Percentiles rank a stretch among this genome's conserved stretches.
Evolutionary conservation across 306 rosid genomes (phyloP).

Genomic region (Biancaea sappan): DNA sequence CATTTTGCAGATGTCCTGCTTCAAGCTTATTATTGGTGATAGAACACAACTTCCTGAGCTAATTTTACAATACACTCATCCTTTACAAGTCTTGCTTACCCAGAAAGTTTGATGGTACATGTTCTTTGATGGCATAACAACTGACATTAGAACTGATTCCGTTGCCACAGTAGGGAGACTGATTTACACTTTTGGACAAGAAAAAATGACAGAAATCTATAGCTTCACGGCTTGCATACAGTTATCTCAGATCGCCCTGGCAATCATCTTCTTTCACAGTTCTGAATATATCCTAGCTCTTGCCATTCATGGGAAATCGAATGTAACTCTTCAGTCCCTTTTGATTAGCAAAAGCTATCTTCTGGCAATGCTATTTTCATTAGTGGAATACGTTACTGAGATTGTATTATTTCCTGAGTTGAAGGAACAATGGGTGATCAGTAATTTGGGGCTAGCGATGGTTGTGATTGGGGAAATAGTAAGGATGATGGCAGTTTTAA

Average conservation of each 20-base stretch:
- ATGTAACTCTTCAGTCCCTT: constrained; percentile 68
- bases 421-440: constrained; percentile 74
- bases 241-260: constrained; percentile 63
- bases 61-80: constrained; percentile 27
- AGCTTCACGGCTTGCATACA: constrained; percentile 68
- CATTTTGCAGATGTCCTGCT: constrained; percentile 28
- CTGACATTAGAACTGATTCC: constrained; percentile 5
- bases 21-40: constrained; percentile 35
- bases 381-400: constrained; percentile 73
- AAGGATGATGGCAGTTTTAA: constrained; percentile 69
- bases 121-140: constrained; percentile 35
- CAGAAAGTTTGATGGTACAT: constrained; percentile 28
- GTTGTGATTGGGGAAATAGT: constrained; percentile 72
- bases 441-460: constrained; percentile 64
- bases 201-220: constrained; percentile 62
- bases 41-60: constrained; percentile 12
- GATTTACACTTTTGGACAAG: constrained; percentile 36
- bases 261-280: constrained; percentile 67
- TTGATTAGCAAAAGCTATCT: constrained; percentile 70
- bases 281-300: constrained; percentile 77
- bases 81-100: constrained; percentile 46
- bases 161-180: constrained; percentile 19
- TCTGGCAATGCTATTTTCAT: constrained; percentile 69
- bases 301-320: constrained; percentile 65
- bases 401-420: constrained; percentile 56